phyloP scores from a whole-genome alignment of 2,329 filamentous ascomycete species.

The Tympanopsis confertula region DNA sequence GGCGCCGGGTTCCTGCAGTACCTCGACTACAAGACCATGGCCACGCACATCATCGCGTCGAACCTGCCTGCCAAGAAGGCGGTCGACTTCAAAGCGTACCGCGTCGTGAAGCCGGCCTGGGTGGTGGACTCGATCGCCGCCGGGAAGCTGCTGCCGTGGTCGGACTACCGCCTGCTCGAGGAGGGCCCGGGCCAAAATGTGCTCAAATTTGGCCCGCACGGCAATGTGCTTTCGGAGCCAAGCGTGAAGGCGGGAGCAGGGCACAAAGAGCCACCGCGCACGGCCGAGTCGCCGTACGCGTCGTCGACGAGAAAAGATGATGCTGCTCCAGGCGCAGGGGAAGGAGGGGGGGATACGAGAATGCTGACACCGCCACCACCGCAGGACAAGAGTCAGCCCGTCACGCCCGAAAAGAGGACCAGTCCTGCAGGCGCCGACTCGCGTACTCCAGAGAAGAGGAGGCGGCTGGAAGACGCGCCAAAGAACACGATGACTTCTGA shows the following conservation, averaged over 20 bases:
- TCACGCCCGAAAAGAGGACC: no score
- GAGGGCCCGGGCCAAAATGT: slow-evolving; percentile 75
- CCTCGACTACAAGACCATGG: slow-evolving; percentile 83
- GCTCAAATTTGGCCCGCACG: slow-evolving; percentile 46
- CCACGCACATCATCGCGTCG: slow-evolving; percentile 90
- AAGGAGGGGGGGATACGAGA: no score
- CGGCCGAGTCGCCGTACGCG: background rate
- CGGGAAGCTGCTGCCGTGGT: slow-evolving; percentile 75
- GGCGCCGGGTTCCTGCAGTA: slow-evolving; percentile 95
- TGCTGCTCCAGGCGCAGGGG: no score
- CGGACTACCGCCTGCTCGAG: slow-evolving; percentile 71
- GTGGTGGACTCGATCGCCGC: slow-evolving; percentile 78
- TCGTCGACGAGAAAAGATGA: no score
- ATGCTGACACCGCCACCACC: no score
- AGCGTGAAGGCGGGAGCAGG: slow-evolving; percentile 43
- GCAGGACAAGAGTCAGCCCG: no score
- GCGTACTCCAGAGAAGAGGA: no score
- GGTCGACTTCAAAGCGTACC: slow-evolving; percentile 75
- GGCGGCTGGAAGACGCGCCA: background rate
- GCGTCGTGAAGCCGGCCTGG: slow-evolving; percentile 91
- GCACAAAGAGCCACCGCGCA: slow-evolving; percentile 52
- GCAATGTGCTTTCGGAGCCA: slow-evolving; percentile 54
- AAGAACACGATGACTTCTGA: slow-evolving; percentile 60
- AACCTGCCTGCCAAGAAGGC: slow-evolving; percentile 84
- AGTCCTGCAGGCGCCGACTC: no score